Conservation (phyloP, 139 green algal genomes). For the Choricystis sp. region DNA sequence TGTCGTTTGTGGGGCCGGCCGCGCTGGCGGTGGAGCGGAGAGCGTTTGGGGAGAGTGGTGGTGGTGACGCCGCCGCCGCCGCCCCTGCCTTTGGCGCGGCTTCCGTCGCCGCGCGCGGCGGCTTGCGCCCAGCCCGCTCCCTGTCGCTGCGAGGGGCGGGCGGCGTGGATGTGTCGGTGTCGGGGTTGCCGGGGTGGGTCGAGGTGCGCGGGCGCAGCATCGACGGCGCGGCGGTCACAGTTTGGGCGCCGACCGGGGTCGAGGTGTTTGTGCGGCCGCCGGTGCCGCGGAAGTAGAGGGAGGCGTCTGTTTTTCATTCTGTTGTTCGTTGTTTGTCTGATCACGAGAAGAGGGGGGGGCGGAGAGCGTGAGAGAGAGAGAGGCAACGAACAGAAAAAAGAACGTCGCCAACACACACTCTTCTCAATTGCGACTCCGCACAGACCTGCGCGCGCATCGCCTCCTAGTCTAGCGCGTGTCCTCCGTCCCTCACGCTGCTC, state of each 20-base stretch:
- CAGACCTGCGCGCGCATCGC: no score
- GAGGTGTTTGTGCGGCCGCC: constrained; percentile 72
- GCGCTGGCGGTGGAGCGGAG: constrained; percentile 16
- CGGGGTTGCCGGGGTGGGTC: constrained; percentile 46
- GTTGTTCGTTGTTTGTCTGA: no score
- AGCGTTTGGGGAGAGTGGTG: background rate
- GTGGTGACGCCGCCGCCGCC: background rate
- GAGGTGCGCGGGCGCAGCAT: constrained; percentile 4
- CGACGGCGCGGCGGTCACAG: constrained; percentile 18
- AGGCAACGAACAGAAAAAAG: no score
- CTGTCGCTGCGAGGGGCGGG: constrained; percentile 3
- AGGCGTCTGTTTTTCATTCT: no score
- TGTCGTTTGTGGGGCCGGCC: constrained; percentile 48
- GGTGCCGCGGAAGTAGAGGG: constrained; percentile 27
- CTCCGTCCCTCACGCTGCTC: no score
- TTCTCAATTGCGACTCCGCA: no score
- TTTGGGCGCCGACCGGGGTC: constrained; percentile 63
- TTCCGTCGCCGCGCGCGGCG: constrained; percentile 37
- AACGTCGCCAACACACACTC: no score
- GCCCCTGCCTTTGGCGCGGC: constrained; percentile 12
- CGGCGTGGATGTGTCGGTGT: constrained; percentile 51
- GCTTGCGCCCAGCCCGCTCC: constrained; percentile 21
- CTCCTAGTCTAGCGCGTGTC: no score
- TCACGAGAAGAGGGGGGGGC: no score
- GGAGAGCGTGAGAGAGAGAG: no score